phyloP scores from a whole-genome alignment of 208 protist species.

The Phytomonas francai region DNA sequence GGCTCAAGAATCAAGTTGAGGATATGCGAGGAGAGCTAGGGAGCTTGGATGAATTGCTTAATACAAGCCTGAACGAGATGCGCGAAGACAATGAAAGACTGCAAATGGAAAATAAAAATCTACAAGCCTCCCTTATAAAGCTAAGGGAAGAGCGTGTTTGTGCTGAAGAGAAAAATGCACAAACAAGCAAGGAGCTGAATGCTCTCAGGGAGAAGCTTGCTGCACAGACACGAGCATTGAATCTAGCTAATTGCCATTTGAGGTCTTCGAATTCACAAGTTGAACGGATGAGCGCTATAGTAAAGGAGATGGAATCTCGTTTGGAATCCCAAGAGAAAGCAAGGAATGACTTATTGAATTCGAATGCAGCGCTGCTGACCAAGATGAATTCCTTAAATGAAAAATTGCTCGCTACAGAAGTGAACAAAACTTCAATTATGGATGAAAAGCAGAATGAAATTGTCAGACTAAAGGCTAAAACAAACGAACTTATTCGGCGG shows the following conservation, averaged over 20 bases:
- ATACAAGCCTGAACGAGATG: conserved; percentile 66
- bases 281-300: conserved; percentile 11
- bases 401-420: conserved; percentile 20
- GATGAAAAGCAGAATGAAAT: conserved; percentile 31
- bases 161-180: conserved; percentile 15
- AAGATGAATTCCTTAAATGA: conserved; percentile 19
- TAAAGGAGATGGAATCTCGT: conserved; percentile 12
- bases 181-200: background rate
- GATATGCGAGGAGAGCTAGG: conserved; percentile 61
- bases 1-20: conserved; percentile 54
- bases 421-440: conserved; percentile 24
- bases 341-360: conserved; percentile 9
- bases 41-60: conserved; percentile 66
- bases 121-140: conserved; percentile 22
- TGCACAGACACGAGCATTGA: conserved; percentile 44
- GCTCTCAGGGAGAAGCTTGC: conserved; percentile 18
- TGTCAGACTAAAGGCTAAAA: conserved; percentile 29
- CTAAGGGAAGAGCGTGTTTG: background rate
- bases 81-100: conserved; percentile 62
- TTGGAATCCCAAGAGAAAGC: conserved; percentile 13
- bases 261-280: conserved; percentile 25
- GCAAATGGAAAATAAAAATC: conserved; percentile 12
- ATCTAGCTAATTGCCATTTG: conserved; percentile 41
- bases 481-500: conserved; percentile 52
- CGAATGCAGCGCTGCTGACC: conserved; percentile 7